Base-by-base conservation (phyloP, 169 alveolate species). In the Plasmodium coatneyi region DNA sequence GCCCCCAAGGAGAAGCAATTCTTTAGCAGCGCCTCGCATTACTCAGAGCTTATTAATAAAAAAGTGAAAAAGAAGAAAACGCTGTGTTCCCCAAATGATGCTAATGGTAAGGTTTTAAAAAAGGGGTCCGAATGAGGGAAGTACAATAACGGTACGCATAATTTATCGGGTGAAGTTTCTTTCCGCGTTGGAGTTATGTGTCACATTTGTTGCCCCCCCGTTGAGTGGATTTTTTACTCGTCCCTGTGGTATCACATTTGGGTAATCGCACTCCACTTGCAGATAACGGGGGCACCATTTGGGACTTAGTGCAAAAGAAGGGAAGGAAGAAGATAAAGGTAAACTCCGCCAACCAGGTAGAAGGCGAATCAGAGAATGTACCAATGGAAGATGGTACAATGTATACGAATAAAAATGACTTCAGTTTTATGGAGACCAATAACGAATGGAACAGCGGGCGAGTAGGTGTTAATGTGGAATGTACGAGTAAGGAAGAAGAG, bases 21-120 rank as follows among this genome's bases (percentile, higher is more conserved):
- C 76, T 86, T 72, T 76, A 86, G 80, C 49, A 49, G 46, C 41
- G 72, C 84, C 19, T 86, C 93, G 41, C 93, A 86, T 74, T 76
- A 74, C 80, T 52, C 60, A 74, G 93, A 86, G 49, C 76, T 86
- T 54, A 41, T 86, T 12, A 78, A 66, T 74, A 86, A 86, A 32
- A 86, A 86, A 14, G 36, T 46, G 60, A 84, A 7, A 56, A 86
- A 22, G 43, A 74, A 78, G 34, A 86, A 72, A 54, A 86, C 78
- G 41, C 78, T 43, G 32, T 5, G 70, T 2, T 1, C 60, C 28
- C 54, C 80, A 22, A 66, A 39, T 71, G 82, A 22, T 46, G 16
- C 54, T n/a, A 43, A 14, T 52, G 80, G 79, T 49, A 83, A 83
- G n/a, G 39, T 1, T 9, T 14, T 49, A 49, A 49, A 14, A 49